phyloP scores from a whole-genome alignment of 805 yeast species.

The Wickerhamomyces sydowiorum region DNA sequence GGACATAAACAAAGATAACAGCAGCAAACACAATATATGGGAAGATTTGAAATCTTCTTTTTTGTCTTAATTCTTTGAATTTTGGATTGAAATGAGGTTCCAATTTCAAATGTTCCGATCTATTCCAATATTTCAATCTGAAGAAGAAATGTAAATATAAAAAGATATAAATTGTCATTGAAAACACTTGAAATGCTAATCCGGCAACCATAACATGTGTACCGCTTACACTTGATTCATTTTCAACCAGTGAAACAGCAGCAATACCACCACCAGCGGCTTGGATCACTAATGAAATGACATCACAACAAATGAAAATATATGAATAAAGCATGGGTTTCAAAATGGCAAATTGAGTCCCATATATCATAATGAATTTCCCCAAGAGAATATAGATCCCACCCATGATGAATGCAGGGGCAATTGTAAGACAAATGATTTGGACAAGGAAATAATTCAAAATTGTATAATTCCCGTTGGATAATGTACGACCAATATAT shows the following conservation, averaged over 20 bases:
- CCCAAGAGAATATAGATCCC: conserved; percentile 73
- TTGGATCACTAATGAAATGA: conserved; percentile 59
- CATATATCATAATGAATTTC: conserved; percentile 58
- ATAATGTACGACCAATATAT: conserved; percentile 52
- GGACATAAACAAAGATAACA: conserved; percentile 48
- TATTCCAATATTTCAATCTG: conserved; percentile 27
- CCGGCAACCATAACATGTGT: conserved; percentile 73
- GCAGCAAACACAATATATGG: conserved; percentile 41
- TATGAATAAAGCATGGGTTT: conserved; percentile 58
- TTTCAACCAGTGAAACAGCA: conserved; percentile 34
- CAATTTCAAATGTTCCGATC: conserved; percentile 20
- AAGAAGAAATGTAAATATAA: conserved; percentile 43
- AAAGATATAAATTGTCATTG: conserved; percentile 56
- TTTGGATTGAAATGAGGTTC: conserved; percentile 30
- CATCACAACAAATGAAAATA: conserved; percentile 61
- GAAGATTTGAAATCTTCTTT: conserved; percentile 33
- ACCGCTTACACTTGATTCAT: conserved; percentile 36
- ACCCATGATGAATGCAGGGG: conserved; percentile 82
- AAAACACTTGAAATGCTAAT: conserved; percentile 65
- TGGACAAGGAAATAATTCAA: conserved; percentile 51
- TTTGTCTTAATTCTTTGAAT: conserved; percentile 30
- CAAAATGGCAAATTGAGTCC: conserved; percentile 43
- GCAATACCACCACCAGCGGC: conserved; percentile 77
- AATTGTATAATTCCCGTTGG: conserved; percentile 31
- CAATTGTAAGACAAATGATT: conserved; percentile 63